Percentiles rank a stretch among this genome's conserved stretches.
phyloP scores from a whole-genome alignment of 2,329 filamentous ascomycete species.

The Lecanoromycetidae sp. region DNA sequence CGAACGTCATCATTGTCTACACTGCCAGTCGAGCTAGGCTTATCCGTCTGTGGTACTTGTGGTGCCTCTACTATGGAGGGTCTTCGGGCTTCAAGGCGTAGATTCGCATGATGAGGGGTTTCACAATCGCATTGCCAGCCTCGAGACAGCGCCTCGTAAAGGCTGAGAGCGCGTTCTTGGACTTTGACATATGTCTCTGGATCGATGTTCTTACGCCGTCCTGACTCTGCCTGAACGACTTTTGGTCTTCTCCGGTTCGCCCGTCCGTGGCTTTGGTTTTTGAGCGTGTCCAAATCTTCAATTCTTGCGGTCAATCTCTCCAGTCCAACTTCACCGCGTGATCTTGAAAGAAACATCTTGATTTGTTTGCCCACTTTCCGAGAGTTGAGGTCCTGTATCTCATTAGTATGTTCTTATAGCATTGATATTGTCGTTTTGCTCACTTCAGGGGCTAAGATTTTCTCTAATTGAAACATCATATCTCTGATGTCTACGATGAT shows the following conservation, averaged over 20 bases:
- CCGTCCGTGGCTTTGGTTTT: neutral
- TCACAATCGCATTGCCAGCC: constrained; percentile 1
- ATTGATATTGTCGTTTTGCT: neutral
- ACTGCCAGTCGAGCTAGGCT: no score
- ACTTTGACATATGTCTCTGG: neutral
- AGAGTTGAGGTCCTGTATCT: neutral
- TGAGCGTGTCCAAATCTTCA: neutral
- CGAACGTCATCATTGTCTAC: neutral
- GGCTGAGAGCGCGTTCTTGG: neutral
- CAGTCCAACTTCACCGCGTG: neutral
- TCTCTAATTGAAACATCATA: neutral
- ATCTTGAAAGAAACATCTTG: neutral
- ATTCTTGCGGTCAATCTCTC: neutral
- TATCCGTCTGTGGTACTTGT: no score
- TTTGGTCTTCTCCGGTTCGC: no score
- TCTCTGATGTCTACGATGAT: neutral
- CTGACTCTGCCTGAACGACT: no score
- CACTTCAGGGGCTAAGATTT: neutral
- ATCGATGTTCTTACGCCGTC: neutral
- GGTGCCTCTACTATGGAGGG: neutral
- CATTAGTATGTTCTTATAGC: neutral
- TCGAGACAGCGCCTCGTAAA: neutral
- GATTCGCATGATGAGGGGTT: constrained; percentile 3
- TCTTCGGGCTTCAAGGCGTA: neutral
- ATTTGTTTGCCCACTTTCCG: neutral